Conservation (phyloP, 495 filamentous ascomycete genomes). For the Aspergillus hancockii region DNA sequence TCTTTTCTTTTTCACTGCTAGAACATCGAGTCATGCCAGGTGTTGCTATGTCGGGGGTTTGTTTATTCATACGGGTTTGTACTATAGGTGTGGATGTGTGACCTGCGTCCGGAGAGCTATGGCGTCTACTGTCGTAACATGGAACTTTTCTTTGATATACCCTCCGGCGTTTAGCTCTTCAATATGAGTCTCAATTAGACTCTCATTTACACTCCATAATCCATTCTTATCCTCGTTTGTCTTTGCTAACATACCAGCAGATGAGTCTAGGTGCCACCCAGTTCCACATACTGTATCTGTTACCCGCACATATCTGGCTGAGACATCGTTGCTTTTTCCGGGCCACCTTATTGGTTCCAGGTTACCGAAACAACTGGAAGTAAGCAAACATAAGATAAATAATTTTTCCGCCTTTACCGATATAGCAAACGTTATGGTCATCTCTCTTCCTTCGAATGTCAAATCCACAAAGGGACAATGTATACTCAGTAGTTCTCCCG, state of each 20-base stretch:
- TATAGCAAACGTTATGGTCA: too few species aligned
- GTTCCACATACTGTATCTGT: not conserved
- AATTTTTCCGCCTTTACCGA: not conserved
- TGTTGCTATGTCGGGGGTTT: not conserved
- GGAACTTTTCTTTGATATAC: too few species aligned
- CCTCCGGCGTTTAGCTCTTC: not conserved
- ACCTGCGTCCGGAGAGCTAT: too few species aligned
- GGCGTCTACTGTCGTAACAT: not conserved
- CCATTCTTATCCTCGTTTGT: not conserved
- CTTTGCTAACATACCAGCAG: not conserved
- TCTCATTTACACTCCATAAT: not conserved
- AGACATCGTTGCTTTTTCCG: not conserved
- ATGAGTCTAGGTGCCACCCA: not conserved
- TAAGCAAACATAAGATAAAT: not conserved
- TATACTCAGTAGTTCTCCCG: too few species aligned
- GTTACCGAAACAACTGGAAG: not conserved
- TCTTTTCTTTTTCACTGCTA: not conserved
- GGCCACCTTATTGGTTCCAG: not conserved
- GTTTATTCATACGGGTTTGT: not conserved
- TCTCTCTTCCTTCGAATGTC: too few species aligned
- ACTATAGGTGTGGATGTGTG: not conserved
- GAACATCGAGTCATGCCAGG: not conserved
- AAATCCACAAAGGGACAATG: too few species aligned
- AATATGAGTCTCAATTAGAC: not conserved
- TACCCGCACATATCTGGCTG: not conserved